Conservation (phyloP, 139 green algal species). For the Monoraphidium neglectum region DNA sequence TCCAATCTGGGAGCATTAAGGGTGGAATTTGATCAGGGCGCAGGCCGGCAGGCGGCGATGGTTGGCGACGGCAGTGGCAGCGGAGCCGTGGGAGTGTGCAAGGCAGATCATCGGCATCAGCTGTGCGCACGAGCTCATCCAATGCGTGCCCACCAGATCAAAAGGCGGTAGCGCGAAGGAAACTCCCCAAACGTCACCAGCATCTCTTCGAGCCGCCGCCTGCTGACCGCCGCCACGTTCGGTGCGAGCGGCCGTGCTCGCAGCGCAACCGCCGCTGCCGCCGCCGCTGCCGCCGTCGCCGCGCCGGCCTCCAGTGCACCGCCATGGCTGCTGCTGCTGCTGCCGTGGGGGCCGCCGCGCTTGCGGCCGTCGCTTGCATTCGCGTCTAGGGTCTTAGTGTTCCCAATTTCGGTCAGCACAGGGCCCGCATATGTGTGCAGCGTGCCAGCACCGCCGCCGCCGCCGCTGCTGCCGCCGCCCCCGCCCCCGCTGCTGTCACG, state of each 20-base stretch:
- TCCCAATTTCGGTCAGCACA: not conserved
- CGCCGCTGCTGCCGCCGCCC: not conserved
- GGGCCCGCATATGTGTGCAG: conserved; percentile 17
- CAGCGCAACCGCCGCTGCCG: not conserved
- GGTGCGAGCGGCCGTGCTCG: not conserved
- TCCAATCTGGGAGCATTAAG: not conserved
- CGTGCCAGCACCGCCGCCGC: not conserved
- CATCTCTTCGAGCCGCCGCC: conserved; percentile 48
- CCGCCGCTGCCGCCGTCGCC: not conserved
- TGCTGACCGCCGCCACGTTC: conserved; percentile 32
- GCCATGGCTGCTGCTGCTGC: not conserved
- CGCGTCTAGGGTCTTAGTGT: not conserved
- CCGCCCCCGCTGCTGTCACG: not conserved
- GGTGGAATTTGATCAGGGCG: not conserved
- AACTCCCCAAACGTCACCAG: conserved; percentile 66
- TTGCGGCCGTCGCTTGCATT: not conserved
- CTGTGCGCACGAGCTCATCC: not conserved
- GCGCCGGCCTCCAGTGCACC: not conserved
- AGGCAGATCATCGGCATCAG: not conserved
- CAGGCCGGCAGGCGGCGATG: not conserved
- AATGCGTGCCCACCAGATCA: conserved; percentile 52
- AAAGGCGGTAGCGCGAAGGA: conserved; percentile 58
- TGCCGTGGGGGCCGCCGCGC: not conserved
- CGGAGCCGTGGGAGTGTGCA: not conserved
- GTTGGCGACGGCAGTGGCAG: not conserved